These are phyloP conservation scores for Malus sylvestris DNA, from an alignment of 306 rosid genomes.

Conservation along the genomic window DNA sequence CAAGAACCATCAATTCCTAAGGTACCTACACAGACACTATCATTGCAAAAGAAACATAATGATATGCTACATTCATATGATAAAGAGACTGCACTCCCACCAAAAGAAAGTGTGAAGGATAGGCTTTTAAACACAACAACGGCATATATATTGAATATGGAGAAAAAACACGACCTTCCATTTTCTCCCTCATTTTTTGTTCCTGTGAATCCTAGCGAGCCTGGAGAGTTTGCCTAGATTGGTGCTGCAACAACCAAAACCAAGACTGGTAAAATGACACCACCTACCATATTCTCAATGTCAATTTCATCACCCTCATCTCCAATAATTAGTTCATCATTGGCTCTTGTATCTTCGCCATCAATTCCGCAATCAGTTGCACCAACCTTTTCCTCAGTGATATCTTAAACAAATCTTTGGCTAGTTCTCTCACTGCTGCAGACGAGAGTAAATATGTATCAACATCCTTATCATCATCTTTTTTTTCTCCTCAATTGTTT, in stretches of 20 bases:
- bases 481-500: constrained; percentile 16
- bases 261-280: constrained; percentile 26
- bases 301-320: constrained; percentile 27
- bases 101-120: constrained; percentile 20
- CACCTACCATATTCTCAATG: constrained; percentile 24
- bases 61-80: constrained; percentile 28
- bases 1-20: constrained; percentile 26
- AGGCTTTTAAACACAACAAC: constrained; percentile 23
- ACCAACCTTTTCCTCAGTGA: constrained; percentile 25
- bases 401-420: constrained; percentile 19
- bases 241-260: constrained; percentile 22
- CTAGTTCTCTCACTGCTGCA: constrained; percentile 20
- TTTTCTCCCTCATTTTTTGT: constrained; percentile 24
- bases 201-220: constrained; percentile 13
- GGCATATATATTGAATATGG: constrained; percentile 28
- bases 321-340: constrained; percentile 3
- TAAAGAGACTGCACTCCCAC: constrained; percentile 20
- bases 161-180: constrained; percentile 26
- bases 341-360: constrained; percentile 24
- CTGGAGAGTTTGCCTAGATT: constrained; percentile 18
- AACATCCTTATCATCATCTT: constrained; percentile 28
- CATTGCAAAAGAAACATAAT: constrained; percentile 26
- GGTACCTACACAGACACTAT: constrained; percentile 23
- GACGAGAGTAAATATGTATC: constrained; percentile 24
- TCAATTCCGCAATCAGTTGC: constrained; percentile 24